Evolutionary conservation across 2,329 filamentous ascomycete species (phyloP), one percentile per base, ranked within the genome.

Genomic region (Trichoderma arundinaceum): DNA sequence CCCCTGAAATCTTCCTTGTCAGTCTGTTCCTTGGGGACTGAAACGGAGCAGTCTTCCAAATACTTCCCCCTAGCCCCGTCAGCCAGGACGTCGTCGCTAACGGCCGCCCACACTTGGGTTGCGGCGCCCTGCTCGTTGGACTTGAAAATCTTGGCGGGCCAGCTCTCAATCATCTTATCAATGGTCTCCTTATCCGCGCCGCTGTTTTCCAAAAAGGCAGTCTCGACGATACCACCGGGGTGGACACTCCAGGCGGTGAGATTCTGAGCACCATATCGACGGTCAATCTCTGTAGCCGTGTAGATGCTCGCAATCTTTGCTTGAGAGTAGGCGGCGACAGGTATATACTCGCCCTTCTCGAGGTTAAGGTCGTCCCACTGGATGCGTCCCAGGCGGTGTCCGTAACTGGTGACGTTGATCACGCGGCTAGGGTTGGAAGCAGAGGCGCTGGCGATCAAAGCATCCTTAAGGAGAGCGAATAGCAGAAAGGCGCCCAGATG

Each of bases 401-500:
- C 65, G 7, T 19, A 28, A 58, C 64, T 66, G n/a, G 51, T 51
- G 38, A 66, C 49, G 19, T 57, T 57, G 13, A 66, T 32, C 22
- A 64, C 65, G 4, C 65, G 65, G 44, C 59, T 64, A 22, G 65
- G 60, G 10, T 39, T 57, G 13, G 49, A 48, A 7, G 59, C 32
- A 10, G 59, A 57, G 13, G 65, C 58, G 43, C 46, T 59, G 43
- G 53, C 6, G 19, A 68, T 38, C 10, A 69, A 35, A n/a, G 67
- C 53, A 1, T 59, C 64, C 12, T 67, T 60, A 19, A 69, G 52
- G 7, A 69, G 61, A 10, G 83, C 75, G 69, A 84, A 81, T 15
- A 87, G 77, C 0, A 86, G 77, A 74, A 86, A 87, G 68, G 86
- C 82, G 8, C 75, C 78, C 1, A 88, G 73, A 69, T 87, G 80